Base-by-base conservation (phyloP, 2,329 filamentous ascomycete species). In the Fusarium hostae region DNA sequence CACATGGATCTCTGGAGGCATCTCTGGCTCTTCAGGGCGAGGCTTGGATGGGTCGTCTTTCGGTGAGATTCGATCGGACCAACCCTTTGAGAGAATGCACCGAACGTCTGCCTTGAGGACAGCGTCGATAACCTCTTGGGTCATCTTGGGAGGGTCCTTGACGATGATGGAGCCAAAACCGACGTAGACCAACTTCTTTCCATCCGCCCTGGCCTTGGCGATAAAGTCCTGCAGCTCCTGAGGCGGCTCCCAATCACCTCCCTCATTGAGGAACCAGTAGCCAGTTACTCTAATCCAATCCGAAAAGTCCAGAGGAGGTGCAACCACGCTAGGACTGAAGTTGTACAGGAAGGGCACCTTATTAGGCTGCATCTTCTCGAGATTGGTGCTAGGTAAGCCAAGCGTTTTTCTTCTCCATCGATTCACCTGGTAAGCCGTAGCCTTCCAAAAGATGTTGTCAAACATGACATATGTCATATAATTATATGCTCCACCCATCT, bases 271-370 rank as follows among this genome's bases (percentile, higher is more conserved):
- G 81, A 99, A 98, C 96, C 96, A 99, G 82, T 99, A 98, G 0
- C 96, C 96, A 0, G 96, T 98, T 11, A 98, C 94, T 45, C 94
- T 90, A 79, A 99, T 96, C 96, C 96, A 99, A 80, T 98, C 96
- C 44, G 94, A 95, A 82, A 95, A 99, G 82, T 99, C 96, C 3
- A 98, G 86, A 20, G 96, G 96, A 32, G 95, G 95, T 4, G 93
- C 90, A n/a, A 99, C 96, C 16, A 99, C 96, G 15, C 90, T 92
- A 1, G 95, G 94, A 61, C 94, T 97, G 80, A 98, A 98, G 82
- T 98, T 98, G 85, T 99, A 99, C 48, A 99, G 82, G 81, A 99
- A 99, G 1, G 96, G 96, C n/a, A 98, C 94, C 80, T 97, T 97
- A 84, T 98, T 97, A 4, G 93, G 91, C 82, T 98, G 94, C 89